Base-by-base conservation (phyloP, 192 early-diverging fungal species). In the Phycomyces nitens region DNA sequence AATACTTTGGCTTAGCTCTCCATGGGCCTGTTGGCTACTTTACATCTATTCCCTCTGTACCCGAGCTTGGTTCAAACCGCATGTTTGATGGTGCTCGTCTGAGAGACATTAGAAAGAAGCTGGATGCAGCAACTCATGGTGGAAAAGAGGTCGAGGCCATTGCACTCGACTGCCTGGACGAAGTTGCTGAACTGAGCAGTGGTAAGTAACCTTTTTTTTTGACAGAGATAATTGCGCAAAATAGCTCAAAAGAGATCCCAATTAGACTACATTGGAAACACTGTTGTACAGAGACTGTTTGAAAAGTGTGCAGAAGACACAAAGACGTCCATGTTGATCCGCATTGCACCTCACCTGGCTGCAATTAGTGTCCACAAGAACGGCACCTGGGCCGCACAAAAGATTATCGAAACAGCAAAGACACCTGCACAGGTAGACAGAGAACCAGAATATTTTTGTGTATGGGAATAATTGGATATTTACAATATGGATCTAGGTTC, bases 381-480 rank as follows among this genome's bases (percentile, higher is more conserved):
- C 73, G 96, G 96, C 15, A 99, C 96, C 5, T 99, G 96, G 96
- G 95, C 93, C 0, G 88, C 95, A 58, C 97, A 99, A 74, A 97
- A 97, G 78, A 90, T 97, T 52, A 96, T 99, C 58, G 95, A 96
- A 65, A 82, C 82, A 20, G 91, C 92, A 0, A 86, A 88, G 26
- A 88, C 88, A 23, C 71, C 87, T n/a, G 77, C 81, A 23, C 92
- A 94, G 58, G 69, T 76, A 71, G n/a, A n/a, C n/a, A n/a, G 42
- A 5, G 5, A 15, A 1, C 27, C 23, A 26, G 18, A 23, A 11
- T 53, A 21, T 7, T 53, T 21, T 11, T 53, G n/a, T 21, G 6
- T 11, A 7, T 11, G 21, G 6, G 6, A 21, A 5, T 53, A 53
- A 53, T n/a, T 5, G 12, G 21, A 53, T 20, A 12, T 53, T 20